Conservation (phyloP, 2,329 filamentous ascomycete species). For the Phialophora chinensis region DNA sequence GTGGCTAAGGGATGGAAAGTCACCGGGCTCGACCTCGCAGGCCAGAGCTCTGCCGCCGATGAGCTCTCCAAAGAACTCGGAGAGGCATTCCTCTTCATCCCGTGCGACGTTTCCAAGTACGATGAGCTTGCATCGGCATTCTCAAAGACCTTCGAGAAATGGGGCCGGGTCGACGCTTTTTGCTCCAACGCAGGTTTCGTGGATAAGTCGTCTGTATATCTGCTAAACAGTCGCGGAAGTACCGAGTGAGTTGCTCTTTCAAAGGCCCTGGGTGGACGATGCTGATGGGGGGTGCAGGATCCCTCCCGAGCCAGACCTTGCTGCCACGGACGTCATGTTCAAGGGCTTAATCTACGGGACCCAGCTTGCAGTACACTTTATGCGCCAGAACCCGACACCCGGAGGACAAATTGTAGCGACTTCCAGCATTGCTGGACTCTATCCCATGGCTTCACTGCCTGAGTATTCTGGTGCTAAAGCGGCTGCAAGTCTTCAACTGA, state of each 20-base stretch:
- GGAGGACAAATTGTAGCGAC: conserved; percentile 56
- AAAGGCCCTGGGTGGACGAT: not conserved
- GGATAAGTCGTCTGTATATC: conserved; percentile 13
- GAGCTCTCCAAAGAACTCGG: conserved; percentile 46
- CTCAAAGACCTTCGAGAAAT: conserved; percentile 50
- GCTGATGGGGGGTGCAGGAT: conserved; percentile 35
- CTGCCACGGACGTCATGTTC: conserved; percentile 56
- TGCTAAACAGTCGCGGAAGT: conserved; percentile 7
- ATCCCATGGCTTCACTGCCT: conserved; percentile 53
- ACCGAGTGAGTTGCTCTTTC: not conserved
- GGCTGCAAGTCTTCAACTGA: conserved; percentile 40
- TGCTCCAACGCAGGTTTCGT: conserved; percentile 53
- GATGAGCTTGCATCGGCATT: conserved; percentile 54
- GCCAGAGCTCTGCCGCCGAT: conserved; percentile 5
- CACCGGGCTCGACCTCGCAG: conserved; percentile 46
- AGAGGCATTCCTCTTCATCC: conserved; percentile 51
- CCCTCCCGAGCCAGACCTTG: conserved; percentile 54
- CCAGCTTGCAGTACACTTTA: conserved; percentile 59
- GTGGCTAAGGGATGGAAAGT: conserved; percentile 45
- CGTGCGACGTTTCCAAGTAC: conserved; percentile 56
- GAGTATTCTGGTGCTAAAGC: conserved; percentile 60
- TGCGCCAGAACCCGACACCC: conserved; percentile 55
- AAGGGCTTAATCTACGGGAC: conserved; percentile 60
- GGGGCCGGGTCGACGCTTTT: conserved; percentile 56
- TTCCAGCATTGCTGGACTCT: conserved; percentile 52